Base-by-base conservation (phyloP, 192 early-diverging fungal species). In the Glomus cerebriforme region DNA sequence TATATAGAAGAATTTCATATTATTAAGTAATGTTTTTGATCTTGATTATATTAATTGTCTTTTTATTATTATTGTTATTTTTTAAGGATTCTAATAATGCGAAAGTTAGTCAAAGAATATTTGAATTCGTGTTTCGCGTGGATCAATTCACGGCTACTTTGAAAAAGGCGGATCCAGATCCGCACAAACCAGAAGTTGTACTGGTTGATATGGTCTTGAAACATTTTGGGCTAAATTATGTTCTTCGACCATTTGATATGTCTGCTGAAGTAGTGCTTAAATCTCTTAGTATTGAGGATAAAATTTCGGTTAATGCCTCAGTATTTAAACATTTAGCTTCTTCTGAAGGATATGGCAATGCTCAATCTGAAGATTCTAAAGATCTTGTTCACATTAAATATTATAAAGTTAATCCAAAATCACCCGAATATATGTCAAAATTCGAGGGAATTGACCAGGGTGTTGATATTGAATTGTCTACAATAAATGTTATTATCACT, bases 391-490 rank as follows among this genome's bases (percentile, higher is more conserved):
- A 80, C 9, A 88, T 98, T 9, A 84, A 88, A 47, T 97, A 96
- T 77, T 81, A 86, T 34, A 89, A 92, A 24, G 88, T 93, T 71
- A 92, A 96, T 66, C 85, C 87, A 0, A 83, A 83, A 31, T 92
- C 89, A 6, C 93, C 95, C 0, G 93, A 95, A 77, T 96, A 92
- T 47, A 81, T 86, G 15, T 84, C 86, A 45, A 92, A 87, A 73
- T 92, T 93, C 83, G 89, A 94, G 73, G 93, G 92, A 15, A 90
- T 94, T 69, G 92, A 94, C 64, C 94, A 96, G 73, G 91, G 89
- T 0, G 89, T 95, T 7, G 93, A 96, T 43, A 88, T 98, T 1
- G 92, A 90, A 22, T 88, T 90, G 73, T 96, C 90, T 49, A 93
- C 85, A 43, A 79, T 97, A 24, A 92, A 93, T 32, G 85, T 98